These are phyloP conservation scores for Lentinus brumalis DNA, from an alignment of 768 basidiomycete species.

Conservation along the genomic window DNA sequence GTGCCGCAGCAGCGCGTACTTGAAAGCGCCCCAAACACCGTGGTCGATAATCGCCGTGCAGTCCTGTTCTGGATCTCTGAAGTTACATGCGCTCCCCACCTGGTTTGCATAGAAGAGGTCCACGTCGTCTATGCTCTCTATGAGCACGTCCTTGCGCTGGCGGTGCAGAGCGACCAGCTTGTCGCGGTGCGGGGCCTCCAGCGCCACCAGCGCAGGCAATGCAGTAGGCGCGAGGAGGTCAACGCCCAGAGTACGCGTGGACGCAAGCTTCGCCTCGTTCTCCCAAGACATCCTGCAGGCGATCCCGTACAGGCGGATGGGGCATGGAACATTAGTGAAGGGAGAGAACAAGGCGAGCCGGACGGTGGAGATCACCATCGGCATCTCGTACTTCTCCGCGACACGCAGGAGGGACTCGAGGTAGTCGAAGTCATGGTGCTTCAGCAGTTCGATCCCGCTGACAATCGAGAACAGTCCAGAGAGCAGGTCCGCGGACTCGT, in stretches of 20 bases:
- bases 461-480: slow-evolving; percentile 43
- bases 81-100: slow-evolving; percentile 8
- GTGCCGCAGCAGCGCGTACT: slow-evolving; percentile 18
- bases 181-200: slow-evolving; percentile 40
- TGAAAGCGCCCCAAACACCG: slow-evolving; percentile 20
- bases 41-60: slow-evolving; percentile 21
- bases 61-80: neutral
- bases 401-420: slow-evolving; percentile 43
- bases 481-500: slow-evolving; percentile 40
- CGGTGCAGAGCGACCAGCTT: slow-evolving; percentile 45
- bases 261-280: slow-evolving; percentile 45
- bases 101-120: slow-evolving; percentile 36
- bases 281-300: slow-evolving; percentile 47
- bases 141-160: slow-evolving; percentile 40
- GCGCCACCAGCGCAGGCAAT: slow-evolving; percentile 34
- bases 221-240: slow-evolving; percentile 40
- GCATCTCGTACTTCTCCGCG: slow-evolving; percentile 49
- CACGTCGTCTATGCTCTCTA: slow-evolving; percentile 37
- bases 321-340: slow-evolving; percentile 33
- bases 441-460: slow-evolving; percentile 42
- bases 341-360: slow-evolving; percentile 45
- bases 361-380: slow-evolving; percentile 45
- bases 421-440: slow-evolving; percentile 43
- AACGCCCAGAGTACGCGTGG: slow-evolving; percentile 42
- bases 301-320: slow-evolving; percentile 51